phyloP scores from a whole-genome alignment of 2,329 filamentous ascomycete species.

The Exophiala calicioides region DNA sequence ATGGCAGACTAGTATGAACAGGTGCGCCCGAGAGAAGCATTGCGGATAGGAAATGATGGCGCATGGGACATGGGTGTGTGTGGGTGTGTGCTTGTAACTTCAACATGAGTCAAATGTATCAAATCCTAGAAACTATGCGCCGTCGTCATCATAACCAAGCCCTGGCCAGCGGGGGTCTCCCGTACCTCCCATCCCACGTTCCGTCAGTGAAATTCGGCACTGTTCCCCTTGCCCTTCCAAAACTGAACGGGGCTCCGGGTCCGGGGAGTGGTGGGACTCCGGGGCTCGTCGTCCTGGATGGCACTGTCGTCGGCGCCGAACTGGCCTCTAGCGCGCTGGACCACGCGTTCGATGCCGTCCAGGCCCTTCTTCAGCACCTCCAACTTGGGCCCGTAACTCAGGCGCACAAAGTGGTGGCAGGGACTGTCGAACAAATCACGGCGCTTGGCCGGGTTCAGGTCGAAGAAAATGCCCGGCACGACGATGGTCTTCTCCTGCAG shows the following conservation, averaged over 20 bases:
- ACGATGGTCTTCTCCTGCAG: conserved; percentile 94
- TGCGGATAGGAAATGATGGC: too few relatives aligned
- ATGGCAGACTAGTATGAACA: too few relatives aligned
- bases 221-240: conserved; percentile 15
- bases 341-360: conserved; percentile 80
- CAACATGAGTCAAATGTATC: too few relatives aligned
- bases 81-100: too few relatives aligned
- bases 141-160: conserved; percentile 7
- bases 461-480: conserved; percentile 97
- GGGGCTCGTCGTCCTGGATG: conserved; percentile 21
- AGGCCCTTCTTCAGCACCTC: conserved; percentile 75
- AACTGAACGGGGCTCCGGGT: conserved; percentile 12
- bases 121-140: too few relatives aligned
- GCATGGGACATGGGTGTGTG: too few relatives aligned
- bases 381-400: conserved; percentile 79
- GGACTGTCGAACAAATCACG: conserved; percentile 91
- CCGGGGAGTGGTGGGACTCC: too few relatives aligned
- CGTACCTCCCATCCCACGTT: neutral
- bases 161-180: neutral
- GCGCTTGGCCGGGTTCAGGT: conserved; percentile 85
- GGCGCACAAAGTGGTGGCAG: conserved; percentile 86
- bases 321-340: conserved; percentile 52
- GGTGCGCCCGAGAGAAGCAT: too few relatives aligned
- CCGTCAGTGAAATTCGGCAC: conserved; percentile 5
- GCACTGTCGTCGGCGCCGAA: conserved; percentile 19